Conservation (phyloP, 1,139 yeast species). For the Lodderomyces parapsilosis region DNA sequence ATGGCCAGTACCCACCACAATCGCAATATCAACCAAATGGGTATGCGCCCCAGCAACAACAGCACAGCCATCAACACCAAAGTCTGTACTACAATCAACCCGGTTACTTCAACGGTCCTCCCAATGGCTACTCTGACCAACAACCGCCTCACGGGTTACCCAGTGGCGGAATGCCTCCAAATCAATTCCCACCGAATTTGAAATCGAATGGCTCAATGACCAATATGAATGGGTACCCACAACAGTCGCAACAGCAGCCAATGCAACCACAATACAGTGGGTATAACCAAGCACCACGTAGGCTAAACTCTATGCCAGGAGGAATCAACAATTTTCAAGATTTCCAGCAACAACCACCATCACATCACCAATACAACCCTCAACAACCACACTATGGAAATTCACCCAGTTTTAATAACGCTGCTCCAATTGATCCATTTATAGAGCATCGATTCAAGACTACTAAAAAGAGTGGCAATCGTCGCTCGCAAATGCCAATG, state of each 20-base stretch:
- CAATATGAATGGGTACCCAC: conserved; percentile 14
- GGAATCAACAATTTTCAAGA: conserved; percentile 6
- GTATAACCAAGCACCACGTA: conserved; percentile 14
- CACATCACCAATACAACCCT: conserved; percentile 6
- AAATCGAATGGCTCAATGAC: conserved; percentile 14
- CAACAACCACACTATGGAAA: conserved; percentile 10
- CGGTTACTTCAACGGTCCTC: conserved; percentile 8
- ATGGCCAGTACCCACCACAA: conserved; percentile 10
- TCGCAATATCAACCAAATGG: conserved; percentile 8
- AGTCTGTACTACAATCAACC: conserved; percentile 5
- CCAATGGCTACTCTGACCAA: conserved; percentile 24
- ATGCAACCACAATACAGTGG: conserved; percentile 15
- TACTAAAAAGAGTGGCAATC: conserved; percentile 30
- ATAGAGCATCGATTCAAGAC: conserved; percentile 26
- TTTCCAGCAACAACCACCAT: conserved; percentile 9
- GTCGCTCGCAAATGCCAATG: conserved; percentile 41
- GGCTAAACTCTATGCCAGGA: conserved; percentile 13
- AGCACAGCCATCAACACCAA: conserved; percentile 5
- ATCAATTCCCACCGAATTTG: conserved; percentile 28
- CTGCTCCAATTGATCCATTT: conserved; percentile 28
- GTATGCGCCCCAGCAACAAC: conserved; percentile 12
- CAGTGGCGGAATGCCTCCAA: conserved; percentile 32
- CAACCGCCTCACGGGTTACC: conserved; percentile 40
- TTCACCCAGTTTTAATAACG: conserved; percentile 14
- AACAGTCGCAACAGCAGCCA: conserved; percentile 13